Percentiles rank a stretch among this genome's conserved stretches.
phyloP scores from a whole-genome alignment of 371 early-diverging fungal species.

The Umbelopsis sp. region DNA sequence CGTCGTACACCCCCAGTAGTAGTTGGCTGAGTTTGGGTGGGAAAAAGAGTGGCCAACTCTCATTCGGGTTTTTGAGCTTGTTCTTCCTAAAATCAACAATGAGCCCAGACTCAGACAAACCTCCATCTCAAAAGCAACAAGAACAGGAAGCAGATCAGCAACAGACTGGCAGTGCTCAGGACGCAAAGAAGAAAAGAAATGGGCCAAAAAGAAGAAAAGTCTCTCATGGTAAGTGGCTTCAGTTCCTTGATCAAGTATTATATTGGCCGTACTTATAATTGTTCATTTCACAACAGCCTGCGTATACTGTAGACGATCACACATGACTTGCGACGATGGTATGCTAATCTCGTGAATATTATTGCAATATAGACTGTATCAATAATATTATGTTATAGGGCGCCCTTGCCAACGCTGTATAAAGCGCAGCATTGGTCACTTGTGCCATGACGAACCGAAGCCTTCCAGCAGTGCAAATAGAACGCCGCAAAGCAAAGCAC shows the following conservation, averaged over 20 bases:
- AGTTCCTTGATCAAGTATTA: constrained; percentile 22
- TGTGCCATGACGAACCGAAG: constrained; percentile 87
- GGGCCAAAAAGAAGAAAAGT: constrained; percentile 76
- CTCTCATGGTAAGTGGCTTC: constrained; percentile 60
- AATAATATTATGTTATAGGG: constrained; percentile 37
- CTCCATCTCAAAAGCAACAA: constrained; percentile 14
- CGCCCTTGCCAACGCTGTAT: constrained; percentile 95
- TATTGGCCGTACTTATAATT: neutral
- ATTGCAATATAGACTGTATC: neutral
- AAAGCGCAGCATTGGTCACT: constrained; percentile 87
- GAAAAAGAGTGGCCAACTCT: constrained; percentile 1
- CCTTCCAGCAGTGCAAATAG: constrained; percentile 30
- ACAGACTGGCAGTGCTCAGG: constrained; percentile 27
- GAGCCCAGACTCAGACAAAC: constrained; percentile 17
- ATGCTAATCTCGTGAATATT: constrained; percentile 16
- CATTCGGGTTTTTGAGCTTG: constrained; percentile 9
- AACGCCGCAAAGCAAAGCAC: constrained; percentile 21
- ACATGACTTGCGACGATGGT: constrained; percentile 87
- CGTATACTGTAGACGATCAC: constrained; percentile 84
- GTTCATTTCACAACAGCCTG: constrained; percentile 54
- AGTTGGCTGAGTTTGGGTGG: constrained; percentile 15
- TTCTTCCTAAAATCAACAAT: constrained; percentile 15
- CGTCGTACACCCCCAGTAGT: constrained; percentile 1
- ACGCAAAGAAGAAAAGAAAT: constrained; percentile 65
- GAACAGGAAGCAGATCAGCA: constrained; percentile 12